Percentiles rank a stretch among this genome's conserved stretches.
Evolutionary conservation across 2,329 filamentous ascomycete species (phyloP).

Genomic region (Penicillium sp.): DNA sequence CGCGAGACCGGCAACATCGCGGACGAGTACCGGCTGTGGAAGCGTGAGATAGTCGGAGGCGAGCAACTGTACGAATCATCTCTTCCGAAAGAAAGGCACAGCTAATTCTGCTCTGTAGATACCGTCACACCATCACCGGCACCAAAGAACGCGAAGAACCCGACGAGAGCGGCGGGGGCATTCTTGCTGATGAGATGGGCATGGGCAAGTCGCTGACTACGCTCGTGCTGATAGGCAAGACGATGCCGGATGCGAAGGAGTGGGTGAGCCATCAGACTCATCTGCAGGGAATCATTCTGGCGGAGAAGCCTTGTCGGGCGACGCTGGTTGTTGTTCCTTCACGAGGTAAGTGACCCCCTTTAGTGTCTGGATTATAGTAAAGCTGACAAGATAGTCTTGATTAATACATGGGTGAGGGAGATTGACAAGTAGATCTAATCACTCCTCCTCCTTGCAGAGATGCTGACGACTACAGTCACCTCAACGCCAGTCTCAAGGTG

Average conservation of each 20-base stretch:
- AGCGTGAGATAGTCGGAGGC: not conserved
- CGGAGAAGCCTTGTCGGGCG: conserved; percentile 25
- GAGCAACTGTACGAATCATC: not conserved
- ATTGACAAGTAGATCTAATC: not conserved
- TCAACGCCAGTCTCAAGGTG: not conserved
- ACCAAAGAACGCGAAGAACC: not conserved
- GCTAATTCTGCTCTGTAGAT: not conserved
- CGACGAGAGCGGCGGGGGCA: conserved; percentile 43
- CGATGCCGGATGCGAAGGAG: conserved; percentile 40
- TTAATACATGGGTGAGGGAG: conserved; percentile 3
- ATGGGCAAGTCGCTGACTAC: conserved; percentile 63
- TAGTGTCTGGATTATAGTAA: not conserved
- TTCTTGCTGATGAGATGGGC: conserved; percentile 67
- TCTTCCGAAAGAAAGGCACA: too few relatives aligned
- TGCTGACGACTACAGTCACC: not conserved
- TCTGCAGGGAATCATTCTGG: not conserved
- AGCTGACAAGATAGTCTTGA: not conserved
- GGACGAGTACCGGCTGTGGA: conserved; percentile 7
- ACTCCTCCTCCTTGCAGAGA: accelerated
- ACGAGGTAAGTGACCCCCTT: not conserved
- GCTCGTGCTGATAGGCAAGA: conserved; percentile 54
- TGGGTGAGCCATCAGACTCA: not conserved
- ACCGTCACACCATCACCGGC: conserved; percentile 6
- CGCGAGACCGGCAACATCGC: conserved; percentile 10
- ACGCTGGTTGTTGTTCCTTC: conserved; percentile 24